phyloP scores from a whole-genome alignment of 805 yeast species.

The Kregervanrija delftensis region DNA sequence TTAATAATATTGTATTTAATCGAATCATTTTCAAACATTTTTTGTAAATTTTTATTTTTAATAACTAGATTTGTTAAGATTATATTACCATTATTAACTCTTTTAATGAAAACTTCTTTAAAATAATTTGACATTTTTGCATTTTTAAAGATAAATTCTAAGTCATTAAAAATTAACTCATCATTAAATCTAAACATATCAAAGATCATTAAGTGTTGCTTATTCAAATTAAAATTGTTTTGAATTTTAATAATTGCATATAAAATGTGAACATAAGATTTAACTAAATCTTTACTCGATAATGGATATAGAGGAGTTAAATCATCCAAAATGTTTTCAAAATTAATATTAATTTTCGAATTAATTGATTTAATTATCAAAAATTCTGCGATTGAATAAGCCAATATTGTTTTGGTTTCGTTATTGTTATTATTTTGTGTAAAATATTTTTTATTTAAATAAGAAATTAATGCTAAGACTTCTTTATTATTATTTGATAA shows the following conservation, averaged over 20 bases:
- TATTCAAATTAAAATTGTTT: neutral
- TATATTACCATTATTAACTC: too few species aligned
- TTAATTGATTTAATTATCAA: neutral
- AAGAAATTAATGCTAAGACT: too few species aligned
- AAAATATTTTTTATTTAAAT: too few species aligned
- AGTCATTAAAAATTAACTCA: too few species aligned
- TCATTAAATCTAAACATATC: constrained; percentile 6
- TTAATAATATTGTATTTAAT: too few species aligned
- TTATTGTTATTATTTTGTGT: too few species aligned
- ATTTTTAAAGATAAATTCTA: too few species aligned
- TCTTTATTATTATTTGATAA: too few species aligned
- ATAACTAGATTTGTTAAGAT: neutral
- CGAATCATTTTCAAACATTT: neutral
- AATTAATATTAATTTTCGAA: neutral
- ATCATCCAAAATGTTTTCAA: neutral
- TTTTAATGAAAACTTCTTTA: too few species aligned
- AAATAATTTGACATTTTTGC: too few species aligned
- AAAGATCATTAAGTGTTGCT: constrained; percentile 3
- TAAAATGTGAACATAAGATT: constrained; percentile 1
- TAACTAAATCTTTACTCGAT: neutral
- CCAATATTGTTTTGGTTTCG: too few species aligned
- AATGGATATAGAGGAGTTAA: constrained; percentile 7
- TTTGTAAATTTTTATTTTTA: constrained; percentile 1
- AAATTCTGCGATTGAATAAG: too few species aligned
- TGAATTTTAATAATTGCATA: neutral